Percentiles rank a stretch among this genome's conserved stretches.
These are phyloP conservation scores for Pseudonitzschia pungens DNA, from an alignment of 108 stramenopile genomes.

Conservation along the genomic window DNA sequence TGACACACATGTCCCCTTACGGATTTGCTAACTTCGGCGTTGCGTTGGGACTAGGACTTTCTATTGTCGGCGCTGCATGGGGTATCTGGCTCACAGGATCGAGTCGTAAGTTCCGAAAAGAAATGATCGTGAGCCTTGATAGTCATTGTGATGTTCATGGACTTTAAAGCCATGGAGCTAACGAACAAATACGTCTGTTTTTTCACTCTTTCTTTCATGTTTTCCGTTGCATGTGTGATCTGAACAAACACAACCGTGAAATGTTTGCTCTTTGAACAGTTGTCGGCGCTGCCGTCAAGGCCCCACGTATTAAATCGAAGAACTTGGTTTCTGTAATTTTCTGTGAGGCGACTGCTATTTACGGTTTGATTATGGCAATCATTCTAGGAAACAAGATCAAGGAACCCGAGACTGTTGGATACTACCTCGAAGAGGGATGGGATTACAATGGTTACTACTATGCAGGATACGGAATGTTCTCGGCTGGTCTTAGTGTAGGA, in stretches of 20 bases:
- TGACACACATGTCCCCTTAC: slow-evolving; percentile 98
- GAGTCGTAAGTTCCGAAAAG: slow-evolving; percentile 39
- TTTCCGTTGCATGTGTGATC: too few relatives aligned
- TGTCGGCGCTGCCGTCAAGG: slow-evolving; percentile 98
- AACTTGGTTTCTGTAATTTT: slow-evolving; percentile 99
- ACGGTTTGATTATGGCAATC: slow-evolving; percentile 99
- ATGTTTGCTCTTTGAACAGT: too few relatives aligned
- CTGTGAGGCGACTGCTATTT: slow-evolving; percentile 99
- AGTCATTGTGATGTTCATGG: too few relatives aligned
- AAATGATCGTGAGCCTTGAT: too few relatives aligned
- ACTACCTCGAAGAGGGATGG: slow-evolving; percentile 73
- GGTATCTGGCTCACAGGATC: slow-evolving; percentile 98
- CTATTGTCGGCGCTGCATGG: slow-evolving; percentile 96
- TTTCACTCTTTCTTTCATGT: neutral
- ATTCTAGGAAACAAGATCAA: slow-evolving; percentile 96
- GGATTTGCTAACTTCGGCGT: slow-evolving; percentile 97
- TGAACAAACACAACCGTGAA: too few relatives aligned
- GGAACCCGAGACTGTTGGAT: slow-evolving; percentile 65
- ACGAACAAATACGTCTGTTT: neutral
- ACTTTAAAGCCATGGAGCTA: neutral
- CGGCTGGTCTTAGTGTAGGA: slow-evolving; percentile 93
- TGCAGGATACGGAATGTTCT: slow-evolving; percentile 98
- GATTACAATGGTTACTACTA: slow-evolving; percentile 89
- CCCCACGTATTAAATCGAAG: slow-evolving; percentile 96
- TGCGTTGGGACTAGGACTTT: slow-evolving; percentile 94